Base-by-base conservation (phyloP, 116 monocot species). In the Cymodocea nodosa region DNA sequence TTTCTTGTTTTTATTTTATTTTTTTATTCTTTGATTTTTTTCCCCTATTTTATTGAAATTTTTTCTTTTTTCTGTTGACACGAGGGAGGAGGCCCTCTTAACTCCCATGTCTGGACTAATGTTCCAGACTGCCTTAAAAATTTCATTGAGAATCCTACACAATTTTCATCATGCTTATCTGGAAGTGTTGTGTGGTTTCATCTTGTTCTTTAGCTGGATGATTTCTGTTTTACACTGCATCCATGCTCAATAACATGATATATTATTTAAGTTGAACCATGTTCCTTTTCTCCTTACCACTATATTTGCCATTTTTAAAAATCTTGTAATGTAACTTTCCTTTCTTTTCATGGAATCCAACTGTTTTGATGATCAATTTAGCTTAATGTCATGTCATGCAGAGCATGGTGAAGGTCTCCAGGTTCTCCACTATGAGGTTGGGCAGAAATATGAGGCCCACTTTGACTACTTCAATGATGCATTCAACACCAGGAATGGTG, bases 341-440 rank as follows among this genome's bases (percentile, higher is more conserved):
- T 7, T 59, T 30, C 22, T 30, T 24, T 59, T 24, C 22, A 5
- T 59, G 22, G 13, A 14, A 6, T 23, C 5, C 7, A 24, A 6
- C 25, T 63, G 7, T 18, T 23, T 19, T 20, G 16, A 63, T 63
- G 4, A 30, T 35, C 6, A 35, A 12, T 58, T 62, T 56, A 35
- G 16, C 55, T 37, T 63, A 34, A 36, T 52, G 13, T 57, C 9
- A 15, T 19, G 16, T 37, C 66, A 55, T 65, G 51, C 69, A 80
- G 80, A 80, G 30, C 73, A 80, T 55, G 80, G 80, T 3, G 80
- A 80, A 64, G 80, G 80, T 6, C 76, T 80, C 63, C 80, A 80
- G 36, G 53, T 80, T 62, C 76, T 80, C 13, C 80, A 80, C 62
- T 80, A 80, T 60, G 76, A 80, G 65, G 76, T 65, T 75, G 80